Evolutionary conservation across 768 basidiomycete genomes (phyloP).

Genomic region (Hydnomerulius pinastri): DNA sequence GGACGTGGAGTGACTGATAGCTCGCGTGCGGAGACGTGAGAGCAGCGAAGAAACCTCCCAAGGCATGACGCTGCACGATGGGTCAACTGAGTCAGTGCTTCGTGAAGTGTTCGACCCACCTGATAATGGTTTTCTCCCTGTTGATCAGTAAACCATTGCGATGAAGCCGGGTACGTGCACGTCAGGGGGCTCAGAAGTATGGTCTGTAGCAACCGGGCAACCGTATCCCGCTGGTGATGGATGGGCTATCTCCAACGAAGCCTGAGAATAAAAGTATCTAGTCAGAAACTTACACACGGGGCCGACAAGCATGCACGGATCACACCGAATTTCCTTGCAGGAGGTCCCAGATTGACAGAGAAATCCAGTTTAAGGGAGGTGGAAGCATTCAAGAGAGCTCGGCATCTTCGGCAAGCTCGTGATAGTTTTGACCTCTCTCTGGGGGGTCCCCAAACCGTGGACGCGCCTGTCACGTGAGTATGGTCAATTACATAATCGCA

Average conservation of each 20-base stretch:
- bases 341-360: neutral
- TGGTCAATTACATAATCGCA: constrained; percentile 7
- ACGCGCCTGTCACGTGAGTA: constrained; percentile 8
- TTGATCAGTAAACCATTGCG: constrained; percentile 4
- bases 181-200: neutral
- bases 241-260: neutral
- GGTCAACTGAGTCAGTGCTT: too few relatives aligned
- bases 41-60: constrained; percentile 33
- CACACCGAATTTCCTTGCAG: neutral
- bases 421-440: constrained; percentile 25
- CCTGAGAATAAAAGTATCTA: neutral
- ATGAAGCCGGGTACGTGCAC: constrained; percentile 3
- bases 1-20: constrained; percentile 21
- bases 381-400: neutral
- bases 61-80: constrained; percentile 19
- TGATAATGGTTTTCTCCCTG: too few relatives aligned
- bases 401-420: neutral
- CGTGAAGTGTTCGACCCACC: too few relatives aligned
- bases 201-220: neutral
- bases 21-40: constrained; percentile 33
- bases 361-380: neutral
- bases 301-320: neutral
- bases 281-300: neutral
- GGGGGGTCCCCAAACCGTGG: constrained; percentile 22
- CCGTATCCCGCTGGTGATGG: neutral